Conservation (phyloP, 495 filamentous ascomycete species). For the Xylaria intraflava region DNA sequence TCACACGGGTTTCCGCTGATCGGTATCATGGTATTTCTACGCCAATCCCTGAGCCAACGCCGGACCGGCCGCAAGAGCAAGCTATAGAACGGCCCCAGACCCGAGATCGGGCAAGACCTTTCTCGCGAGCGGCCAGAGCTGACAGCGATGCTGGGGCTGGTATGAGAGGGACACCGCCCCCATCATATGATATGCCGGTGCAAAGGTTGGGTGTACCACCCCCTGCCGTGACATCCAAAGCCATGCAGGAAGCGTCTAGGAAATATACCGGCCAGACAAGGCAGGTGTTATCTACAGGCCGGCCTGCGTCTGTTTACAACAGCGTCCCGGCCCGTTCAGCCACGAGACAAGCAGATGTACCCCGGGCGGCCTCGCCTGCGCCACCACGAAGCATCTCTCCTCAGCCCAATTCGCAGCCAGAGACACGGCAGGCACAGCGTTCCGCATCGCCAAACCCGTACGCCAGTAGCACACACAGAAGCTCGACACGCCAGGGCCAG, state of each 20-base stretch:
- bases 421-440: slow-evolving; percentile 34
- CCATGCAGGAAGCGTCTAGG: slow-evolving; percentile 90
- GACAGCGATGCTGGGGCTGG: slow-evolving; percentile 43
- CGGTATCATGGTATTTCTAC: slow-evolving; percentile 86
- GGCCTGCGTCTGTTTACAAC: slow-evolving; percentile 34
- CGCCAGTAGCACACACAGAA: neutral
- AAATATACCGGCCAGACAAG: slow-evolving; percentile 79
- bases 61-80: slow-evolving; percentile 27
- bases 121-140: slow-evolving; percentile 36
- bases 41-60: slow-evolving; percentile 54
- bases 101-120: slow-evolving; percentile 8
- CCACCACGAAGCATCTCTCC: slow-evolving; percentile 48
- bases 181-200: slow-evolving; percentile 72
- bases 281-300: slow-evolving; percentile 61
- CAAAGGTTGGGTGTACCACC: slow-evolving; percentile 82
- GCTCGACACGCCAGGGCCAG: slow-evolving; percentile 21
- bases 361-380: slow-evolving; percentile 45
- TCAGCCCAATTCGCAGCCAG: slow-evolving; percentile 35
- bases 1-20: slow-evolving; percentile 81
- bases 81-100: neutral
- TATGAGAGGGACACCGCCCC: slow-evolving; percentile 68
- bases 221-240: slow-evolving; percentile 81
- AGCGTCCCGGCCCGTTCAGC: slow-evolving; percentile 34
- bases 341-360: slow-evolving; percentile 43
- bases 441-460: slow-evolving; percentile 42